Conservation (phyloP, 2,329 filamentous ascomycete genomes). For the Scedosporium minutisporum region DNA sequence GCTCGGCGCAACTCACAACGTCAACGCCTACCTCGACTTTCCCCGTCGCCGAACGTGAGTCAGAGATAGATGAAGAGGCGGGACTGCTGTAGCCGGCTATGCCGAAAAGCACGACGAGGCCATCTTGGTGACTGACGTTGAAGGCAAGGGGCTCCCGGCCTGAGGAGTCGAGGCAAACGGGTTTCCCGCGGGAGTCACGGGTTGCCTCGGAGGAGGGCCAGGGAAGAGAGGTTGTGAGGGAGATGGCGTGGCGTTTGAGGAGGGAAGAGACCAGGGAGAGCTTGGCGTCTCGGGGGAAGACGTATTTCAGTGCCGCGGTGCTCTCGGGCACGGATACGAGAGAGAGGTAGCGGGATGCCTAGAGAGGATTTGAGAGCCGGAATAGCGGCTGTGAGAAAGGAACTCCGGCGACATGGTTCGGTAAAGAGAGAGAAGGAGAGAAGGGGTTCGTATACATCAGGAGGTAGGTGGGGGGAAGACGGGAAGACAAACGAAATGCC, state of each 20-base stretch:
- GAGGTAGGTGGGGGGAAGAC: background rate
- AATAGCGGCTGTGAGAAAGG: background rate
- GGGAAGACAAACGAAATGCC: background rate
- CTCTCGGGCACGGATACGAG: conserved; percentile 47
- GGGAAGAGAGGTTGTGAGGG: conserved; percentile 42
- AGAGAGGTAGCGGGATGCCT: conserved; percentile 45
- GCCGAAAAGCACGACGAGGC: conserved; percentile 60
- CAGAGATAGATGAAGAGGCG: background rate
- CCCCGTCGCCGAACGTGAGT: conserved; percentile 11
- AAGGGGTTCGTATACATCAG: background rate
- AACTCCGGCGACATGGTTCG: background rate
- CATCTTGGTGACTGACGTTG: conserved; percentile 72
- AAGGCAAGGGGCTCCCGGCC: conserved; percentile 46
- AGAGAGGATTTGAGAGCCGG: background rate
- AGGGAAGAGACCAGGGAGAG: conserved; percentile 64
- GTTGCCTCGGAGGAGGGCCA: conserved; percentile 51
- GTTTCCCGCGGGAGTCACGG: conserved; percentile 46
- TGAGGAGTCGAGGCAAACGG: conserved; percentile 36
- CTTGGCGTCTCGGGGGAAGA: conserved; percentile 62
- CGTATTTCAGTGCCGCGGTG: conserved; percentile 47
- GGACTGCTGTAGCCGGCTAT: conserved; percentile 21
- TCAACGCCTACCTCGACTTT: conserved; percentile 55
- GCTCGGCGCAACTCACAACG: conserved; percentile 65
- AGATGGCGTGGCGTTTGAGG: conserved; percentile 62
- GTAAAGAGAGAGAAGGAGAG: background rate